Percentiles rank a stretch among this genome's conserved stretches.
Evolutionary conservation across 108 stramenopile genomes (phyloP).

Genomic region (Skeletonema costatum): DNA sequence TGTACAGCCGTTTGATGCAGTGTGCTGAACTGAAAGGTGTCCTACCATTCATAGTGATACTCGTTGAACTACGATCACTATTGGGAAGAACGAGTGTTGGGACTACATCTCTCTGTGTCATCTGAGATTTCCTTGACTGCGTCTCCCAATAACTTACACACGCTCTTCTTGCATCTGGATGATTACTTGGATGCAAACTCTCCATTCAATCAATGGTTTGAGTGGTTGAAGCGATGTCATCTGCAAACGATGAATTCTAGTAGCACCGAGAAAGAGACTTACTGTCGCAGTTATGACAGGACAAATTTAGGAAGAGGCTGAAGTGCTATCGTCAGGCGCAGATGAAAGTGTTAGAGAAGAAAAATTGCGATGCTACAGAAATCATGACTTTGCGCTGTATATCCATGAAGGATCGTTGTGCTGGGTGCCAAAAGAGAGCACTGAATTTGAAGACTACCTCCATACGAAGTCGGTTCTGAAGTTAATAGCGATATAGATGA

Average conservation of each 20-base stretch:
- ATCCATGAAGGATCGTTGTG: slow-evolving; percentile 37
- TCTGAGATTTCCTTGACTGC: slow-evolving; percentile 19
- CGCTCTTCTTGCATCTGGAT: slow-evolving; percentile 36
- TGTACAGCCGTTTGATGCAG: slow-evolving; percentile 16
- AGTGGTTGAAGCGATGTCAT: slow-evolving; percentile 12
- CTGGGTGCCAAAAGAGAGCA: slow-evolving; percentile 18
- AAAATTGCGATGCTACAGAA: slow-evolving; percentile 25
- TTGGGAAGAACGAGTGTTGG: slow-evolving; percentile 15
- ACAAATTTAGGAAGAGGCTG: background rate
- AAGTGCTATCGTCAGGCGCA: background rate
- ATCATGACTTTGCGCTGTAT: slow-evolving; percentile 24
- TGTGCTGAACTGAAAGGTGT: slow-evolving; percentile 30
- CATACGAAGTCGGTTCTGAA: slow-evolving; percentile 17
- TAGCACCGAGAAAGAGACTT: slow-evolving; percentile 13
- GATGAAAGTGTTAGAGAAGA: slow-evolving; percentile 24
- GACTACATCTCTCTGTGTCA: background rate
- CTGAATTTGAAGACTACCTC: slow-evolving; percentile 36
- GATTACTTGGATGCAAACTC: slow-evolving; percentile 32
- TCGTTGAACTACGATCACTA: slow-evolving; percentile 25
- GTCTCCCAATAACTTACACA: slow-evolving; percentile 24
- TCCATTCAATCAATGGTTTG: slow-evolving; percentile 29
- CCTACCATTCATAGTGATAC: slow-evolving; percentile 24
- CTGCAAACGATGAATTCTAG: background rate
- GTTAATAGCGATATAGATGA: slow-evolving; percentile 12
- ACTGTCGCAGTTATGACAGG: slow-evolving; percentile 14